Evolutionary conservation across 495 filamentous ascomycete species (phyloP).

Genomic region (Immersiella caudata): DNA sequence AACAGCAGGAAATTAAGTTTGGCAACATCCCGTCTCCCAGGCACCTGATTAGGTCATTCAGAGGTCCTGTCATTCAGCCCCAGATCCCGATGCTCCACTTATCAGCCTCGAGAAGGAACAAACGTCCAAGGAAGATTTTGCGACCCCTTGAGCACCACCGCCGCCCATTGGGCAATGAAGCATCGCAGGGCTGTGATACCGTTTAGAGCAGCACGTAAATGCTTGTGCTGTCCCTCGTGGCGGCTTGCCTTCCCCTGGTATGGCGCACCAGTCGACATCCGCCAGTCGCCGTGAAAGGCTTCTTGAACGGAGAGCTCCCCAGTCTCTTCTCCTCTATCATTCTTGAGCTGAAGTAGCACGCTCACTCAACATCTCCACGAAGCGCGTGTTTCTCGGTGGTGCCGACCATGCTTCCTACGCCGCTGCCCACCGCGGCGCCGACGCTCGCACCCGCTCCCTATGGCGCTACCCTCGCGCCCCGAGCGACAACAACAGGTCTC

Average conservation of each 20-base stretch:
- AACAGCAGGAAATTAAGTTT: not conserved
- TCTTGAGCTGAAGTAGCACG: not conserved
- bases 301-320: not conserved
- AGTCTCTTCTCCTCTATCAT: not conserved
- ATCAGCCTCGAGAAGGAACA: not conserved
- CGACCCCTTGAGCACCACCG: not conserved
- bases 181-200: not conserved
- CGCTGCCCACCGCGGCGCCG: slow-evolving; percentile 22
- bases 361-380: not conserved
- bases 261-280: not conserved
- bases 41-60: not conserved
- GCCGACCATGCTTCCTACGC: slow-evolving; percentile 13
- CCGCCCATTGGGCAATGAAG: not conserved
- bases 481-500: slow-evolving; percentile 22
- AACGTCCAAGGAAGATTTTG: not conserved
- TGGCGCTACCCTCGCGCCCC: slow-evolving; percentile 22
- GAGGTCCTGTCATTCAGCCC: not conserved
- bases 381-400: not conserved
- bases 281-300: not conserved
- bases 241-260: not conserved
- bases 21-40: not conserved
- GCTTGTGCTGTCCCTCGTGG: not conserved
- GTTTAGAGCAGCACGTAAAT: not conserved
- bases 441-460: slow-evolving; percentile 13
- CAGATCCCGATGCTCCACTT: not conserved